Conservation (phyloP, 495 filamentous ascomycete species). For the Penicillium taxi region DNA sequence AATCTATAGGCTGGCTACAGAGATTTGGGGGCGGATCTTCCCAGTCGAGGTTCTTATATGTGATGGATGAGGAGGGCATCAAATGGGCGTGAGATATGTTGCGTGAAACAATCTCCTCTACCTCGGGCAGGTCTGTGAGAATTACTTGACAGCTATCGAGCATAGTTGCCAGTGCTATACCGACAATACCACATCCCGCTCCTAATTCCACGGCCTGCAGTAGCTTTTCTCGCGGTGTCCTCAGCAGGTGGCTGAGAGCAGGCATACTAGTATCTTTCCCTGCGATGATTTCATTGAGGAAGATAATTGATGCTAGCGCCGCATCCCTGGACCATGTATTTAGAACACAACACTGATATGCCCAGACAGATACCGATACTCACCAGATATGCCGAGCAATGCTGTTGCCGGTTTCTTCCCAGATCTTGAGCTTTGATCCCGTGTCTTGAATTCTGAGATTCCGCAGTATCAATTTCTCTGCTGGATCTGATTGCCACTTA, state of each 20-base stretch:
- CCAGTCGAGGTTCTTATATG: constrained; percentile 73
- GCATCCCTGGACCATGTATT: constrained; percentile 51
- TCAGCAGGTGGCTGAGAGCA: constrained; percentile 22
- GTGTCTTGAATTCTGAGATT: constrained; percentile 32
- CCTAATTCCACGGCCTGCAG: constrained; percentile 70
- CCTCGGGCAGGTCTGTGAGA: constrained; percentile 79
- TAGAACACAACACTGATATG: not conserved
- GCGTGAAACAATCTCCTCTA: constrained; percentile 51
- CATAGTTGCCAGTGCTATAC: constrained; percentile 60
- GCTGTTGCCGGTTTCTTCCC: constrained; percentile 90
- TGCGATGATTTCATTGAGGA: constrained; percentile 23
- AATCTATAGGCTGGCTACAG: constrained; percentile 46
- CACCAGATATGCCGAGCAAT: constrained; percentile 95
- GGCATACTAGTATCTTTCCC: constrained; percentile 13
- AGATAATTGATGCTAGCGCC: constrained; percentile 49
- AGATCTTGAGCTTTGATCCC: constrained; percentile 40
- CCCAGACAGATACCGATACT: constrained; percentile 4
- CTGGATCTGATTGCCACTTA: constrained; percentile 24
- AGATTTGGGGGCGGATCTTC: constrained; percentile 40
- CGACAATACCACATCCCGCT: constrained; percentile 77
- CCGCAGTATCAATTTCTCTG: constrained; percentile 47
- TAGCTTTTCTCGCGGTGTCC: constrained; percentile 11
- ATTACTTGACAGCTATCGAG: constrained; percentile 49
- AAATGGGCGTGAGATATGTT: constrained; percentile 45
- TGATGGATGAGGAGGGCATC: constrained; percentile 27